Conservation (phyloP, 208 protist genomes). For the Wallacemonas rigidus region DNA sequence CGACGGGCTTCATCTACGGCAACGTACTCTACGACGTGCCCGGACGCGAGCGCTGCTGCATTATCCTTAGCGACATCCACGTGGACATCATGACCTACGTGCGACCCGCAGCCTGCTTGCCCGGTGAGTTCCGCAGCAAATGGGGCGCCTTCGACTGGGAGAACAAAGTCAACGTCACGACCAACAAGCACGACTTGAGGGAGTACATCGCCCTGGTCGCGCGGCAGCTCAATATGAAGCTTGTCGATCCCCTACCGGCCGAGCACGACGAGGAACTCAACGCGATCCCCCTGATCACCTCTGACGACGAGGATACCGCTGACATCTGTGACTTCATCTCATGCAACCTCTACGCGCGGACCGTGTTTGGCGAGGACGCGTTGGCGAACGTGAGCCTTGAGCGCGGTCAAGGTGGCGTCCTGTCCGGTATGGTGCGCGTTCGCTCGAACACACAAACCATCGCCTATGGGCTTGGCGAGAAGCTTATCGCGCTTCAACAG, state of each 20-base stretch:
- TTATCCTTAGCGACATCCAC: conserved; percentile 97
- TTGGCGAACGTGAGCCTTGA: conserved; percentile 96
- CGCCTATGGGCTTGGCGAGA: conserved; percentile 97
- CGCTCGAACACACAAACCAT: conserved; percentile 98
- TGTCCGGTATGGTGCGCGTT: conserved; percentile 97
- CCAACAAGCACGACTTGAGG: conserved; percentile 71
- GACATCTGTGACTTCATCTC: conserved; percentile 93
- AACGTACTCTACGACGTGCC: conserved; percentile 97
- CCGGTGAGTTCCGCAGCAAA: conserved; percentile 95
- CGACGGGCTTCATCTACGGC: conserved; percentile 97
- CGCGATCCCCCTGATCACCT: conserved; percentile 31
- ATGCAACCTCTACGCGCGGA: conserved; percentile 97
- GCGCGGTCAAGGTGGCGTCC: conserved; percentile 60
- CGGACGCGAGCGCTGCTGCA: conserved; percentile 82
- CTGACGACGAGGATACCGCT: conserved; percentile 45
- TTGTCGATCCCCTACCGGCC: conserved; percentile 45
- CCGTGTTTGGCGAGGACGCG: conserved; percentile 97
- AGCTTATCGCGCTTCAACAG: conserved; percentile 86
- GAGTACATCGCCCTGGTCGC: conserved; percentile 94
- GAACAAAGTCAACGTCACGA: conserved; percentile 96
- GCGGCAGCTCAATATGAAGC: conserved; percentile 95
- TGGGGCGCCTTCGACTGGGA: conserved; percentile 99
- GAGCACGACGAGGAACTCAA: conserved; percentile 34
- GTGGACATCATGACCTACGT: conserved; percentile 99
- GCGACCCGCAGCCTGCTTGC: conserved; percentile 82